Conservation (phyloP, 2,329 filamentous ascomycete genomes). For the Paecilomyces dactylethromorphus region DNA sequence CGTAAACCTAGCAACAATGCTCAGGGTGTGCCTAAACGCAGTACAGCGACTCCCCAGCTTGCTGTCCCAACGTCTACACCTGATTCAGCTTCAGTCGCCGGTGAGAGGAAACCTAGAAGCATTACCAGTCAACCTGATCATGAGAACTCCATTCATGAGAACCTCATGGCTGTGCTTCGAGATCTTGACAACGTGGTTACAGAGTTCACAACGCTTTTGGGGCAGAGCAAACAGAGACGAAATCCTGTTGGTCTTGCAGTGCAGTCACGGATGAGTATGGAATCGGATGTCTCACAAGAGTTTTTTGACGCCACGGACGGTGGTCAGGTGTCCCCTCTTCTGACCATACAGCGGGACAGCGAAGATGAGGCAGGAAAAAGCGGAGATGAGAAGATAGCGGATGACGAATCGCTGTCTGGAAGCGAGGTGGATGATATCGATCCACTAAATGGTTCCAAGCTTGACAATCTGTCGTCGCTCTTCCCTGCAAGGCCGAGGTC, state of each 20-base stretch:
- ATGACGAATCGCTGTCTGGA: slow-evolving; percentile 57
- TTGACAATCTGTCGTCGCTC: slow-evolving; percentile 42
- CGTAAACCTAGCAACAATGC: slow-evolving; percentile 62
- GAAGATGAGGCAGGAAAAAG: slow-evolving; percentile 60
- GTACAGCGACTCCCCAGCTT: slow-evolving; percentile 45
- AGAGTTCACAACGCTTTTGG: slow-evolving; percentile 72
- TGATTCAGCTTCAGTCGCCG: slow-evolving; percentile 18
- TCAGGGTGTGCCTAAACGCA: slow-evolving; percentile 30
- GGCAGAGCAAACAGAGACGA: slow-evolving; percentile 72
- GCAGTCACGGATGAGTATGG: slow-evolving; percentile 62
- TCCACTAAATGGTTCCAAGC: slow-evolving; percentile 22
- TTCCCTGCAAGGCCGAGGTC: slow-evolving; percentile 73
- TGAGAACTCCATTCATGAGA: slow-evolving; percentile 67
- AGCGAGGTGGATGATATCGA: slow-evolving; percentile 49
- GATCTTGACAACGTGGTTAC: slow-evolving; percentile 78
- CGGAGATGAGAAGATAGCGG: slow-evolving; percentile 47
- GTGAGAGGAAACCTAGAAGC: slow-evolving; percentile 27
- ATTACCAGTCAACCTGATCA: slow-evolving; percentile 36
- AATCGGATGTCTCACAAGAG: slow-evolving; percentile 75
- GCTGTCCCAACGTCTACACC: slow-evolving; percentile 38
- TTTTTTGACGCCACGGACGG: slow-evolving; percentile 88
- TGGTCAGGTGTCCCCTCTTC: slow-evolving; percentile 56
- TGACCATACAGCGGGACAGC: slow-evolving; percentile 67
- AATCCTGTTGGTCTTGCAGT: slow-evolving; percentile 49
- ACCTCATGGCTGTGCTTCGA: slow-evolving; percentile 73